Evolutionary conservation across 2,329 filamentous ascomycete species (phyloP).

Genomic region (Botrytis medusae): DNA sequence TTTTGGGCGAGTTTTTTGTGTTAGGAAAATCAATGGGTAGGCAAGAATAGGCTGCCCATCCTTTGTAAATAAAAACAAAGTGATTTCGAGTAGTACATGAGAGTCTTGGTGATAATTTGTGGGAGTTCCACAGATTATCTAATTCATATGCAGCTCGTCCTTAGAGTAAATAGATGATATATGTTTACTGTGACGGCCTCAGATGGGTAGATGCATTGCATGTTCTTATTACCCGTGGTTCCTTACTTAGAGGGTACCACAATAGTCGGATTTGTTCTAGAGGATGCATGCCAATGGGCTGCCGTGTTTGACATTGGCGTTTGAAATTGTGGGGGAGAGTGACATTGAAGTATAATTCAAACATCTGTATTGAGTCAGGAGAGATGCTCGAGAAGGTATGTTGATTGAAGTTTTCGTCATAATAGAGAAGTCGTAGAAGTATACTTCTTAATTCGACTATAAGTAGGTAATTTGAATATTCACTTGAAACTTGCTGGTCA

Average conservation of each 20-base stretch:
- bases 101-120: neutral
- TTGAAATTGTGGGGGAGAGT: neutral
- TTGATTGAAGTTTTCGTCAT: neutral
- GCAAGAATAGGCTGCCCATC: neutral
- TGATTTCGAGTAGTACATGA: neutral
- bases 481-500: neutral
- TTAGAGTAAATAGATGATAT: neutral
- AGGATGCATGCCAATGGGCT: neutral
- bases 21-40: neutral
- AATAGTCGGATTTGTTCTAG: neutral
- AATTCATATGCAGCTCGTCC: neutral
- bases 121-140: neutral
- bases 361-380: neutral
- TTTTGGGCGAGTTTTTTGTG: neutral
- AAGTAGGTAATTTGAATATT: no score
- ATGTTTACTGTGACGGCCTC: neutral
- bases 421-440: neutral
- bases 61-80: neutral
- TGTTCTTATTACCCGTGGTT: neutral
- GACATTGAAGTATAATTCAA: neutral
- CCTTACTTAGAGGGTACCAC: neutral
- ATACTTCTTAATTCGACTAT: neutral
- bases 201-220: neutral
- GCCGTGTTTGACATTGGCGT: neutral
- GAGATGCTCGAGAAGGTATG: neutral